phyloP scores from a whole-genome alignment of 176 grass and related monocot genomes.

The Rhynchospora tenuis region DNA sequence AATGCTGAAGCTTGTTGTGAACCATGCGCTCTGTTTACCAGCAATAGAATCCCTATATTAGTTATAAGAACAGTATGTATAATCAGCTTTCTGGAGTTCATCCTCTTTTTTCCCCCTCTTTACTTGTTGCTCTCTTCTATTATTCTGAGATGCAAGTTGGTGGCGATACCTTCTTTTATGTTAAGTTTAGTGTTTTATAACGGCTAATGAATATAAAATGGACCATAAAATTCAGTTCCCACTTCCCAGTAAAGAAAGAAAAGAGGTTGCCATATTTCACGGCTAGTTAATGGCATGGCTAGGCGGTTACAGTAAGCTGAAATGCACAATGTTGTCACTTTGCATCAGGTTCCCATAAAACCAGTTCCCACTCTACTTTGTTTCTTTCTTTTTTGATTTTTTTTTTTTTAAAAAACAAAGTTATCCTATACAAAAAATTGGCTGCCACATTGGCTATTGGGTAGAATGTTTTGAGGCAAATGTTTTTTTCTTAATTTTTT shows the following conservation, averaged over 20 bases:
- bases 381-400: neutral
- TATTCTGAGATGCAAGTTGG: neutral
- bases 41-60: neutral
- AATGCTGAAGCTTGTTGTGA: slow-evolving; percentile 29
- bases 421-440: neutral
- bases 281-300: slow-evolving; percentile 19
- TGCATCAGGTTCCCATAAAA: neutral
- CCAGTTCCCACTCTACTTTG: neutral
- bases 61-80: slow-evolving; percentile 4
- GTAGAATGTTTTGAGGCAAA: neutral
- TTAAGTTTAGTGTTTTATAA: neutral
- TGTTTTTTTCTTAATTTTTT: neutral
- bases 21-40: neutral
- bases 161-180: neutral
- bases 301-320: neutral
- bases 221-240: slow-evolving; percentile 18
- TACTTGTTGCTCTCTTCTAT: neutral
- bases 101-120: neutral
- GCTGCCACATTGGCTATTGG: neutral
- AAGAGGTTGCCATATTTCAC: slow-evolving; percentile 10
- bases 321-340: neutral
- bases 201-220: slow-evolving; percentile 2
- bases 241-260: slow-evolving; percentile 3
- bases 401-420: neutral
- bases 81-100: slow-evolving; percentile 3